Evolutionary conservation across 225 moss, liverwort and hornwort genomes (phyloP), one percentile per base, ranked within the genome.

Genomic region (Takakia lepidozioides): DNA sequence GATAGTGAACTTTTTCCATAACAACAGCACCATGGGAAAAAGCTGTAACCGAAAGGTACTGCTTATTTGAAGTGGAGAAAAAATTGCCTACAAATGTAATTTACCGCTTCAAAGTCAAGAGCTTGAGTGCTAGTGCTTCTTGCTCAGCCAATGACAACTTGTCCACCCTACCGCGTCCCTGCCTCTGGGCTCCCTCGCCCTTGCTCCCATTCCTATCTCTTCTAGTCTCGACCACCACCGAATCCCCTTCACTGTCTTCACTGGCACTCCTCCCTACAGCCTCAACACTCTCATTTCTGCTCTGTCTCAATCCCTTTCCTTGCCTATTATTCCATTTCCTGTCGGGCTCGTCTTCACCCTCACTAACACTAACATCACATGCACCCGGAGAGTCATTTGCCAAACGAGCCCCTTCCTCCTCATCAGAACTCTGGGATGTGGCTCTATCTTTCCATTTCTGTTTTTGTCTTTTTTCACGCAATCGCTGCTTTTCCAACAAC

Each of bases 61-160:
- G n/a, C n/a, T n/a, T n/a, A n/a, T n/a, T n/a, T n/a, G n/a, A n/a
- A n/a, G n/a, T n/a, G n/a, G n/a, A n/a, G n/a, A n/a, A n/a, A n/a
- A n/a, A n/a, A n/a, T n/a, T n/a, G n/a, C n/a, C n/a, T n/a, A n/a
- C n/a, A n/a, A n/a, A n/a, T n/a, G n/a, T n/a, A n/a, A n/a, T n/a
- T 32, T 59, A 67, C 34, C 70, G 54, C 50, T 57, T 83, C 55
- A 85, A 75, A 45, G 72, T 64, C 47, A 90, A 57, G 8, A 95
- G 77, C 66, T 85, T 95, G 24, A 95, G 40, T 22, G 87, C 87
- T 25, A 95, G 56, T 25, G 82, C 86, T 69, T 95, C 95, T 63
- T 95, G 79, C 49, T 95, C 85, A 43, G 77, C 77, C 54, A 95
- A 49, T 5, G 90, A 80, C 25, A 93, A 61, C 43, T 72, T 71